phyloP scores from a whole-genome alignment of 192 early-diverging fungal species.

The Dissophora ornata region DNA sequence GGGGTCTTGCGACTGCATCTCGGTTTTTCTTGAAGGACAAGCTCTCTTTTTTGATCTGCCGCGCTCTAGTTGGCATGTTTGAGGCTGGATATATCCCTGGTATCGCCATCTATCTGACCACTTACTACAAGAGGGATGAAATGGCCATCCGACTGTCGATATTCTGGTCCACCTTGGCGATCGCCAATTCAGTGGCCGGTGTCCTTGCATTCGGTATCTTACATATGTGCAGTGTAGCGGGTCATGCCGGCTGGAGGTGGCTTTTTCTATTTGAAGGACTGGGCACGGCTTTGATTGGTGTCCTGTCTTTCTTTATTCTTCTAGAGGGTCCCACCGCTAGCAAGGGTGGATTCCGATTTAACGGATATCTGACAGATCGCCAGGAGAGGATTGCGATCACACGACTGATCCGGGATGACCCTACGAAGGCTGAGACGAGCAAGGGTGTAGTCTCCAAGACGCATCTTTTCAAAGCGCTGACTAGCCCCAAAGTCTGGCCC shows the following conservation, averaged over 20 bases:
- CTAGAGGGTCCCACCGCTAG: conserved; percentile 58
- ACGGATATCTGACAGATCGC: conserved; percentile 61
- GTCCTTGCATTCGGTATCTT: conserved; percentile 69
- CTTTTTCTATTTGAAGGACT: conserved; percentile 72
- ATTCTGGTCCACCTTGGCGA: conserved; percentile 63
- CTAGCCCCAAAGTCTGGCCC: conserved; percentile 49
- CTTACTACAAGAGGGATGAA: conserved; percentile 60
- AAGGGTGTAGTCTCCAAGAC: conserved; percentile 42
- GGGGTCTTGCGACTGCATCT: conserved; percentile 25
- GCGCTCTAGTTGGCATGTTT: conserved; percentile 62
- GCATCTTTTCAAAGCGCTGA: conserved; percentile 34
- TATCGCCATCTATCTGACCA: conserved; percentile 59
- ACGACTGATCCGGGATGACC: conserved; percentile 71
- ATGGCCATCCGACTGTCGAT: conserved; percentile 59
- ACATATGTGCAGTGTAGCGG: conserved; percentile 62
- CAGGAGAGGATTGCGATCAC: conserved; percentile 68
- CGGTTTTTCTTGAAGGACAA: conserved; percentile 55
- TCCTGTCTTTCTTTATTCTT: conserved; percentile 64
- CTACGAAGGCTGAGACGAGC: conserved; percentile 59
- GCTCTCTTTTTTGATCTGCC: conserved; percentile 55
- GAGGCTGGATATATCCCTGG: conserved; percentile 66
- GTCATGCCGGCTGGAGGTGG: conserved; percentile 74
- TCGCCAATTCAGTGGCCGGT: conserved; percentile 67
- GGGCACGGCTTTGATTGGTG: conserved; percentile 60
- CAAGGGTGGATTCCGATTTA: conserved; percentile 28